These are phyloP conservation scores for Chlorella variabilis DNA, from an alignment of 163 green algal species.

Conservation along the genomic window DNA sequence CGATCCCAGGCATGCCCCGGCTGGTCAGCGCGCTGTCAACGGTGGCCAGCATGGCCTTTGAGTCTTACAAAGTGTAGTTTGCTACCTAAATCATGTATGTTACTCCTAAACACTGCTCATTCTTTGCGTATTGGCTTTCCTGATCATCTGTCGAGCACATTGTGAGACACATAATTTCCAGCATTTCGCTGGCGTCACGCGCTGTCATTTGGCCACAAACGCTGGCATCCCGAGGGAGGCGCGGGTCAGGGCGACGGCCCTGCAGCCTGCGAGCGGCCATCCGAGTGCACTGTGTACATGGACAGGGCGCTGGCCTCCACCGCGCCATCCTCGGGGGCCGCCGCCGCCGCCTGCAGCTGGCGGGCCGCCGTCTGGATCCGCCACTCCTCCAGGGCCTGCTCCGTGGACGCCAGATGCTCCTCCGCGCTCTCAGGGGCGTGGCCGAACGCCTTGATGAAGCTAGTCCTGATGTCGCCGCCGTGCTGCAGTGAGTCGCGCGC, in stretches of 20 bases:
- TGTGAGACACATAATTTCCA: too few relatives aligned
- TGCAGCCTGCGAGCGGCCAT: not conserved
- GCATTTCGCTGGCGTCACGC: too few relatives aligned
- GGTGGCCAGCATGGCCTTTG: too few relatives aligned
- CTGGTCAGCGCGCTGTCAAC: not conserved
- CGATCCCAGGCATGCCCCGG: too few relatives aligned
- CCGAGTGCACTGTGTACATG: not conserved
- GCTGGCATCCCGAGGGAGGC: too few relatives aligned
- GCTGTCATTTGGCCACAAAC: too few relatives aligned
- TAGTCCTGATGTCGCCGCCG: conserved; percentile 1
- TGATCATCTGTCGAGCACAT: too few relatives aligned
- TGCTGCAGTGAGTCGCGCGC: not conserved
- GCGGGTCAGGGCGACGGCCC: too few relatives aligned
- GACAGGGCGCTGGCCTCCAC: not conserved
- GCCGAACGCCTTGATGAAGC: conserved; percentile 25
- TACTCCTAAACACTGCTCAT: too few relatives aligned
- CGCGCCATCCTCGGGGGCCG: not conserved
- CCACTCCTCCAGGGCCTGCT: not conserved
- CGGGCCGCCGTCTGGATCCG: not conserved
- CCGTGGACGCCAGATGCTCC: not conserved
- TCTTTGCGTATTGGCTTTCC: too few relatives aligned
- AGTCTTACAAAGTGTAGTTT: too few relatives aligned
- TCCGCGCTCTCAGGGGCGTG: not conserved
- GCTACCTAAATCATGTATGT: too few relatives aligned
- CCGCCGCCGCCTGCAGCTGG: not conserved